Evolutionary conservation across 768 basidiomycete species (phyloP), one percentile per base, ranked within the genome.

Genomic region (Xerocomus brunneocitrinus): DNA sequence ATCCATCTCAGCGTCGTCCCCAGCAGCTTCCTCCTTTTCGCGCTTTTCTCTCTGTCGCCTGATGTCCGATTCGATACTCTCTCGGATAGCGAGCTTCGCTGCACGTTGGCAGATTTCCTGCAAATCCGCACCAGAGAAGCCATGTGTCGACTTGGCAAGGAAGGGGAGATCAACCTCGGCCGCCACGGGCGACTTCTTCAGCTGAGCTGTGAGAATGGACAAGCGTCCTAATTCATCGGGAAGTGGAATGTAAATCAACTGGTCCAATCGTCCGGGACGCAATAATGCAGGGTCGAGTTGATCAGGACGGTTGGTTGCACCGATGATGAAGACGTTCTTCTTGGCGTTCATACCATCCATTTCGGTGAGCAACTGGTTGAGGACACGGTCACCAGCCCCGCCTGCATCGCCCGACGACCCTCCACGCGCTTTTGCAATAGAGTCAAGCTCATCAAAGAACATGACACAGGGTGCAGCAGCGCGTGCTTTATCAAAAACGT

Each of bases 391-490:
- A 35, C 95, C 88, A 12, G 97, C 95, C 57, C 97, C 97, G 58
- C 97, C 97, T 50, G 74, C 97, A 73, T 98, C 97, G 36, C 94
- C 94, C 8, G 79, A 74, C 3, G 81, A 79, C 22, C 80, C 78
- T 57, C 97, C 97, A 74, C 97, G 91, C 49, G 94, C 83, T 77
- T 98, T 98, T 43, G 97, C 97, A 65, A 99, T 98, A 14, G 95
- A 97, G 71, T 99, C 97, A 70, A 99, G 79, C 72, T 99, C 97
- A 65, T 99, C 97, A 74, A 99, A 99, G 90, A 99, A 99, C 93
- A 99, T 97, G 62, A 99, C 97, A 69, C 97, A 98, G 51, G 97
- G 97, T 27, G 97, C 95, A 8, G 97, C 97, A 16, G 97, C 97
- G 62, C 97, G 91, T 30, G 97, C 97, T 76, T 98, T 98, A 82